Evolutionary conservation across 2,329 filamentous ascomycete species (phyloP), one percentile per base, ranked within the genome.

Genomic region (Colletotrichum sp.): DNA sequence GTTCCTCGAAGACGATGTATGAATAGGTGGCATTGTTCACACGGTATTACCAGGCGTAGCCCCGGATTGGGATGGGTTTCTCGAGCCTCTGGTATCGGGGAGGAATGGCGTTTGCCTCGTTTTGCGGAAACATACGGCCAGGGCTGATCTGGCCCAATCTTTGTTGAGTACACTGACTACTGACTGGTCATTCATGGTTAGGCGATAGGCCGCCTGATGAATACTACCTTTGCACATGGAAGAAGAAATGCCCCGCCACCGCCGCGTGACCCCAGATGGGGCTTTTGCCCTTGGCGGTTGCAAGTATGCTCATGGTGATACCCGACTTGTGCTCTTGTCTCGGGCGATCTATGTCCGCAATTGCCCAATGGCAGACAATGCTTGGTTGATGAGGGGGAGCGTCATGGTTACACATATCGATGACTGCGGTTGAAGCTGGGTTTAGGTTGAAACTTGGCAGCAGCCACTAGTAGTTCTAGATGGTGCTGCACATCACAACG

Each of bases 1-100:
- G 87, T 99, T 97, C 87, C 91, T 99, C 80, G 96, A 99, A 86
- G 96, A 99, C 83, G 96, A 98, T 86, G 91, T 98, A 81, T 93
- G 81, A 81, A 64, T 72, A 72, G 62, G 60, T 63, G 62, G 28
- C 52, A 67, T 69, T 30, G 64, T 64, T 74, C 34, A 76, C 69
- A 65, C 57, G 70, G 70, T 74, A 74, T 76, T 60, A 76, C 71
- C 64, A 74, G 70, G 74, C 70, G 74, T 60, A 69, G 74, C 74
- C 74, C 59, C 65, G 74, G 65, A 74, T 76, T 73, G 59, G 65
- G 74, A 69, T 69, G 71, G 57, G 63, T 69, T 44, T 32, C 74
- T 60, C 59, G 64, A 74, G 60, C 34, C 74, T 59, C 62, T n/a
- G 70, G 74, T 60, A 64, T 76, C 26, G 70, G 34, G 36, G 65